Evolutionary conservation across 2,329 filamentous ascomycete species (phyloP).

Genomic region (Blastomyces parvus): DNA sequence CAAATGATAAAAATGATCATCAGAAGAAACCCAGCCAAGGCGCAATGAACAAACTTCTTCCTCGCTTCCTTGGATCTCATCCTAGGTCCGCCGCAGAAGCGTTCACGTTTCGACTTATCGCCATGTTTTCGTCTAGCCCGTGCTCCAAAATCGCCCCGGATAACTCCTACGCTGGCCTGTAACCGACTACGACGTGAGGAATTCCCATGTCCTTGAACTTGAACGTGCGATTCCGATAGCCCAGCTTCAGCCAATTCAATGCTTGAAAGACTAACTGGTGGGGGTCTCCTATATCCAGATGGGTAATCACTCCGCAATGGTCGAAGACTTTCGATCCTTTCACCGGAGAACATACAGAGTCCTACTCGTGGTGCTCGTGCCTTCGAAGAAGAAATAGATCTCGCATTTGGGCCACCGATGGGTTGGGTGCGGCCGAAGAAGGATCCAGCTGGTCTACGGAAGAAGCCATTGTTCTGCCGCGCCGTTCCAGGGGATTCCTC

Average conservation of each 20-base stretch:
- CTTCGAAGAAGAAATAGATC: conserved; percentile 1
- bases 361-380: background rate
- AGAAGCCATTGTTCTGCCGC: conserved; percentile 5
- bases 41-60: conserved; percentile 48
- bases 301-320: conserved; percentile 1
- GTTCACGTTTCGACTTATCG: conserved; percentile 7
- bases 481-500: background rate
- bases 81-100: conserved; percentile 17
- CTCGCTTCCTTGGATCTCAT: conserved; percentile 17
- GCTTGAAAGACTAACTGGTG: conserved; percentile 10
- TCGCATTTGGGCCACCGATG: background rate
- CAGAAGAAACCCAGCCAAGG: conserved; percentile 57
- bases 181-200: background rate
- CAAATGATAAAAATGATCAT: conserved; percentile 53
- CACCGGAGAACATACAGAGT: conserved; percentile 7
- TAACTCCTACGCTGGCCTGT: background rate
- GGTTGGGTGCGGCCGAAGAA: conserved; percentile 6
- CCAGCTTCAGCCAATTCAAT: conserved; percentile 2
- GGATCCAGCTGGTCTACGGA: conserved; percentile 7
- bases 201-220: background rate
- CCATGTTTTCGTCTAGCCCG: conserved; percentile 12
- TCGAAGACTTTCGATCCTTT: background rate
- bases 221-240: background rate
- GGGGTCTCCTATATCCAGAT: conserved; percentile 14
- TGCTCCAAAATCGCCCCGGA: conserved; percentile 1